These are phyloP conservation scores for Cryptosporidium parvum DNA, from an alignment of 169 alveolate genomes.

Conservation along the genomic window DNA sequence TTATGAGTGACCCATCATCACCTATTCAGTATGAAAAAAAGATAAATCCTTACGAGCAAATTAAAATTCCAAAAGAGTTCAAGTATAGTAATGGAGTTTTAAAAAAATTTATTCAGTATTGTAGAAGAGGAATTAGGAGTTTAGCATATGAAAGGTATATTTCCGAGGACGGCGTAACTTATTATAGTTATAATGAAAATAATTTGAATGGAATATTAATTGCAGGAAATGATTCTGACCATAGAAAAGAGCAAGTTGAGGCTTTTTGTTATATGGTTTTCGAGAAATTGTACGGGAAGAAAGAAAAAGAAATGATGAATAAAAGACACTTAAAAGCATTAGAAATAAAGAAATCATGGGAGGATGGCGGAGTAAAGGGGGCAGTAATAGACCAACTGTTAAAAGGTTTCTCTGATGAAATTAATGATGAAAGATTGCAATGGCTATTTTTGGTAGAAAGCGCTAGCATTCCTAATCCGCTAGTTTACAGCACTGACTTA, in stretches of 20 bases:
- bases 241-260: conserved; percentile 69
- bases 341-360: conserved; percentile 62
- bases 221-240: conserved; percentile 57
- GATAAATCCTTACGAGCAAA: background rate
- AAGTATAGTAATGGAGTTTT: conserved; percentile 60
- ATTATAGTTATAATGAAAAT: conserved; percentile 63
- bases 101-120: conserved; percentile 53
- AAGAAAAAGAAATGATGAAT: conserved; percentile 33
- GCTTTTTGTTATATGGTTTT: conserved; percentile 69
- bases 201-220: conserved; percentile 36
- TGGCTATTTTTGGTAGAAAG: conserved; percentile 70
- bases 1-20: conserved; percentile 52
- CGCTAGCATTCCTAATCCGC: conserved; percentile 60
- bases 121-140: conserved; percentile 68
- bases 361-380: conserved; percentile 62
- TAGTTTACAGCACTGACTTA: conserved; percentile 57
- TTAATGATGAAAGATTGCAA: conserved; percentile 72
- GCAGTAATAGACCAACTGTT: conserved; percentile 29
- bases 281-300: conserved; percentile 30
- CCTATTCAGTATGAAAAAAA: conserved; percentile 42
- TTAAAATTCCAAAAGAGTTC: conserved; percentile 54
- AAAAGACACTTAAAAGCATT: conserved; percentile 23
- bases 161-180: conserved; percentile 60
- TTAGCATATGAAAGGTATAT: conserved; percentile 64
- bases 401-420: conserved; percentile 50